Conservation (phyloP, 2,329 filamentous ascomycete species). For the Waltergamsia citrina region DNA sequence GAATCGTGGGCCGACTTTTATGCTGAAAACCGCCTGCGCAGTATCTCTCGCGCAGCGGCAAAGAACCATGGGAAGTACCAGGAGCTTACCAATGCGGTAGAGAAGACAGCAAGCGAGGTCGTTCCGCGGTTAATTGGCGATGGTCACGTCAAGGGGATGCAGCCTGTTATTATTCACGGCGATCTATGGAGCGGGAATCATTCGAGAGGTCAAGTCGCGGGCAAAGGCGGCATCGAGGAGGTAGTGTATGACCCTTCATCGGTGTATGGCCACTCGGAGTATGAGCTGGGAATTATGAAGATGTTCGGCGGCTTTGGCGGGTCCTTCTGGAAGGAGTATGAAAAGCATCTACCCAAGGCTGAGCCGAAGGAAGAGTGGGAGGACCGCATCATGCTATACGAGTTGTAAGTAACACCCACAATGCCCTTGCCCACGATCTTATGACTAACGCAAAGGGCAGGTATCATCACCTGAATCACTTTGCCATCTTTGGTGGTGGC, state of each 20-base stretch:
- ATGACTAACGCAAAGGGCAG: constrained; percentile 29
- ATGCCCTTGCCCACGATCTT: too few relatives aligned
- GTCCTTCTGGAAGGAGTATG: constrained; percentile 69
- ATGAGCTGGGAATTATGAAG: constrained; percentile 85
- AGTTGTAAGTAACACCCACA: constrained; percentile 49
- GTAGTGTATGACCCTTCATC: constrained; percentile 76
- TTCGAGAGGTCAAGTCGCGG: constrained; percentile 53
- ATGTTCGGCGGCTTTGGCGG: constrained; percentile 88
- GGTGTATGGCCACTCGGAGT: constrained; percentile 82
- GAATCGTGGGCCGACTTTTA: constrained; percentile 76
- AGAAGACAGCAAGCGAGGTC: constrained; percentile 51
- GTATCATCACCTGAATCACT: constrained; percentile 87
- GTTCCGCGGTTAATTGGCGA: constrained; percentile 71
- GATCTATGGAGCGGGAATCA: constrained; percentile 93
- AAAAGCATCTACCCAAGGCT: constrained; percentile 63
- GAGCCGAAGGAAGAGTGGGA: constrained; percentile 76
- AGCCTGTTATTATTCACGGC: constrained; percentile 79
- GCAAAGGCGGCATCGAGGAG: constrained; percentile 49
- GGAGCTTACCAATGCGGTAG: constrained; percentile 53
- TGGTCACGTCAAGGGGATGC: constrained; percentile 51
- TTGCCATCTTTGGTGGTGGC: constrained; percentile 71
- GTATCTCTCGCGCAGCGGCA: constrained; percentile 50
- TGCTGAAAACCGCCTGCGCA: constrained; percentile 61
- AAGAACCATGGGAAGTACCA: constrained; percentile 54
- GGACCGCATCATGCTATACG: constrained; percentile 75